Base-by-base conservation (phyloP, 176 grass and related monocot genomes). In the Oryza punctata region DNA sequence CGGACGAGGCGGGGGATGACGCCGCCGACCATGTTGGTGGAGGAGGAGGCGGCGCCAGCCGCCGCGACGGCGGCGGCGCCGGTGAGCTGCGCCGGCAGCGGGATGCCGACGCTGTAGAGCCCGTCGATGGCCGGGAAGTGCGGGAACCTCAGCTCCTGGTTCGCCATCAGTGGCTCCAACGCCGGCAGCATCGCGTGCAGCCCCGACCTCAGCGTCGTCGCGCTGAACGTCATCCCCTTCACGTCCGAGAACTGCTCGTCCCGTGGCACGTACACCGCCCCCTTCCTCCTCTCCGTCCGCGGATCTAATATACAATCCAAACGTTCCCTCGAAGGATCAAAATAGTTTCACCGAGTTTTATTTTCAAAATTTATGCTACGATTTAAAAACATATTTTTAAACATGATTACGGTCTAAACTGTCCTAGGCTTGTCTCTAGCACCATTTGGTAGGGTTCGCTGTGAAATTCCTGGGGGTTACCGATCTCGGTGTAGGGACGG, bases 241-340 rank as follows among this genome's bases (percentile, higher is more conserved):
- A 93, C 85, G 29, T 93, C 95, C 1, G 95, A 98, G 83, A 98
- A 98, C 30, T 66, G 26, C 87, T 98, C 95, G 43, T 95, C 95
- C 64, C 87, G 79, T 0, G 92, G 95, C 46, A 98, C 69, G 84
- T 98, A 98, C 47, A 66, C 1, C 65, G 6, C 21, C 2, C 72
- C 46, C n/a, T n/a, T 35, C 37, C 86, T 76, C 38, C 6, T 6
- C 89, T 98, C 95, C 70, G 91, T 82, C 33, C 11, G 6, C 1
- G 89, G 92, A 72, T 98, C 37, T 38, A 38, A n/a, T n/a, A n/a
- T 32, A 29, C 2, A 29, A 29, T 32, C 2, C n/a, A n/a, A n/a
- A n/a, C n/a, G n/a, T n/a, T n/a, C n/a, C n/a, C n/a, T n/a, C n/a
- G n/a, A n/a, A n/a, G n/a, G n/a, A n/a, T n/a, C n/a, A n/a, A n/a